Evolutionary conservation across 2,329 filamentous ascomycete genomes (phyloP).

Genomic region (Ascochyta koolunga): DNA sequence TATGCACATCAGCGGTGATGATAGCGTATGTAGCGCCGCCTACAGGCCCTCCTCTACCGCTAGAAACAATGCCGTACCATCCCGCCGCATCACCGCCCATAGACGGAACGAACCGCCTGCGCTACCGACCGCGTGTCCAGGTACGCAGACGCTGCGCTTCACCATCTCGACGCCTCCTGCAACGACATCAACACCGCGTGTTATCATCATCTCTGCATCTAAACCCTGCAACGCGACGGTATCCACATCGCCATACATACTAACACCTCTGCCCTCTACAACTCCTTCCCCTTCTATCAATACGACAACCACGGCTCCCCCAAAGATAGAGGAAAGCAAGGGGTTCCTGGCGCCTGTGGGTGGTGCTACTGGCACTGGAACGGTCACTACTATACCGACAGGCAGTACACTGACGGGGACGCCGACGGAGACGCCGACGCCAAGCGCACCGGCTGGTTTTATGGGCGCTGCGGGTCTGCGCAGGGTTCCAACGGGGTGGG

Average conservation of each 20-base stretch:
- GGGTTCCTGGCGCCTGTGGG: conserved; percentile 6
- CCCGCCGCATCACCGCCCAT: not conserved
- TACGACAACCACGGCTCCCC: not conserved
- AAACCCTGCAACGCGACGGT: not conserved
- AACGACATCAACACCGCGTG: not conserved
- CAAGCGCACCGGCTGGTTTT: not conserved
- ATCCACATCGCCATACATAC: not conserved
- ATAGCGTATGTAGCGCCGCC: conserved; percentile 2
- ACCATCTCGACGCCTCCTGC: conserved; percentile 7
- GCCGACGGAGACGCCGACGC: too few species aligned
- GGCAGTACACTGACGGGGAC: too few species aligned
- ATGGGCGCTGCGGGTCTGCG: conserved; percentile 3
- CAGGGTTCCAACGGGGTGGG: too few species aligned
- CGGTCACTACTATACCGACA: not conserved
- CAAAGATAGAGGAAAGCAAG: conserved; percentile 2
- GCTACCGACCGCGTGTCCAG: not conserved
- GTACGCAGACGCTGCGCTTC: conserved; percentile 1
- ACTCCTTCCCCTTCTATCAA: too few species aligned
- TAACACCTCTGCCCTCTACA: not conserved
- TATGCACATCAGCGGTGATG: conserved; percentile 1
- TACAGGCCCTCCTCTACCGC: not conserved
- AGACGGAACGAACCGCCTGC: not conserved
- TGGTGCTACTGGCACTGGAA: not conserved
- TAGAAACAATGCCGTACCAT: conserved; percentile 2
- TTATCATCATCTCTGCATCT: not conserved